These are phyloP conservation scores for Flaveria brownii DNA, from an alignment of 129 eudicot genomes.

Conservation along the genomic window DNA sequence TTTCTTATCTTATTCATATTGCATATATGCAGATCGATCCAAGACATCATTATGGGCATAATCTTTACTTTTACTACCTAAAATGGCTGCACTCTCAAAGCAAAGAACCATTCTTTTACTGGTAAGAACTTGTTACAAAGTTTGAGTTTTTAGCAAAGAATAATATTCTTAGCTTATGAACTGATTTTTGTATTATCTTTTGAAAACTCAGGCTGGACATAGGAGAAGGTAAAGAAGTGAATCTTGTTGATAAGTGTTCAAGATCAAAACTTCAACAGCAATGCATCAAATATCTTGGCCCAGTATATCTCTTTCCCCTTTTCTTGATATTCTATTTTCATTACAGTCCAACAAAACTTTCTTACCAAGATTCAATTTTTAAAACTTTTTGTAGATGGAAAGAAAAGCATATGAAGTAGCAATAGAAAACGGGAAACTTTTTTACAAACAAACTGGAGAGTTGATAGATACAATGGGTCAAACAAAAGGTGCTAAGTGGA, in stretches of 20 bases:
- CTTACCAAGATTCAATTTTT: constrained; percentile 7
- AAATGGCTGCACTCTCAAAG: constrained; percentile 72
- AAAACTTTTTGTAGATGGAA: constrained; percentile 44
- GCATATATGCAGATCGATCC: no score
- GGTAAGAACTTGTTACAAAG: constrained; percentile 46
- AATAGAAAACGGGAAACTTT: no score
- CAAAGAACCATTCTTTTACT: constrained; percentile 94
- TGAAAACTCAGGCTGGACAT: background rate
- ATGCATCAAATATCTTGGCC: constrained; percentile 26
- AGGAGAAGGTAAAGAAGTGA: constrained; percentile 79
- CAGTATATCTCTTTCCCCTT: constrained; percentile 42
- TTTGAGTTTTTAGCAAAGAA: background rate
- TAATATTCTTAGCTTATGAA: constrained; percentile 1
- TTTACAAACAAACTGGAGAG: no score
- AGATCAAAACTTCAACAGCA: constrained; percentile 81
- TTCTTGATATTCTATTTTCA: background rate
- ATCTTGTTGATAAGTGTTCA: constrained; percentile 71
- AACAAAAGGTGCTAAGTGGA: no score
- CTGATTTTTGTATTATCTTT: constrained; percentile 8
- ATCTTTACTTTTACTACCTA: background rate
- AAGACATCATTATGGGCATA: no score
- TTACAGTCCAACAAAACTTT: background rate
- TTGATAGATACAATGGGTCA: no score
- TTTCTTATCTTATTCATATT: no score
- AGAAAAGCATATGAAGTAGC: constrained; percentile 17